Evolutionary conservation across 371 early-diverging fungal genomes (phyloP), one percentile per base, ranked within the genome.

Genomic region (Rhizomucor miehei): DNA sequence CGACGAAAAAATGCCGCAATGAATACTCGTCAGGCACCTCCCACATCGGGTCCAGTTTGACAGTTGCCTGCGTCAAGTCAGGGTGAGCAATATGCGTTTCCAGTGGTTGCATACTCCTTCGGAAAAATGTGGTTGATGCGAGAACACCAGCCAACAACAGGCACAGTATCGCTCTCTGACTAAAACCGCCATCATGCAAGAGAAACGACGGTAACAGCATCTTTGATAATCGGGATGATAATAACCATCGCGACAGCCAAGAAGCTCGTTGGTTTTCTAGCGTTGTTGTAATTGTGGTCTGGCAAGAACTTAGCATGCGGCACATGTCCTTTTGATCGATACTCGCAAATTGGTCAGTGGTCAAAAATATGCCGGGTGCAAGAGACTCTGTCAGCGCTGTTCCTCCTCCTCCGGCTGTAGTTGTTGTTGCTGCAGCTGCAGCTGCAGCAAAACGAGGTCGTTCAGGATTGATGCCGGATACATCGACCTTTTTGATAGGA

Each of bases 21-120:
- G 46, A 39, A 16, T 57, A 38, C 24, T 46, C 51, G 38, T 57
- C 46, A 24, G 41, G 41, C 21, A 45, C 36, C 8, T 52, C 35
- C 58, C 52, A 57, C 38, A 36, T 45, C 13, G 58, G 58, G 29
- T 57, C 12, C 25, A 57, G 38, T 25, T 49, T 39, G 1, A 51
- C 35, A 0, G 10, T 10, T 4, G 36, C 35, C 8, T 29, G 29
- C 29, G 3, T 3, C 29, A 29, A 8, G 29, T 3, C 8, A 29
- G 29, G 29, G 8, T 29, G 29, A 5, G 29, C 29, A 8, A 29
- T 8, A 8, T 8, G 8, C 29, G 29, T 29, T 29, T 29, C 29
- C 8, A 8, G 29, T 8, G 29, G 29, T 8, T 29, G 29, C 29
- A 8, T 29, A 29, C 5, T 29, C 29, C 8, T 29, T 3, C 29